phyloP scores from a whole-genome alignment of 805 yeast genomes.

The Candida sakaeoensis region DNA sequence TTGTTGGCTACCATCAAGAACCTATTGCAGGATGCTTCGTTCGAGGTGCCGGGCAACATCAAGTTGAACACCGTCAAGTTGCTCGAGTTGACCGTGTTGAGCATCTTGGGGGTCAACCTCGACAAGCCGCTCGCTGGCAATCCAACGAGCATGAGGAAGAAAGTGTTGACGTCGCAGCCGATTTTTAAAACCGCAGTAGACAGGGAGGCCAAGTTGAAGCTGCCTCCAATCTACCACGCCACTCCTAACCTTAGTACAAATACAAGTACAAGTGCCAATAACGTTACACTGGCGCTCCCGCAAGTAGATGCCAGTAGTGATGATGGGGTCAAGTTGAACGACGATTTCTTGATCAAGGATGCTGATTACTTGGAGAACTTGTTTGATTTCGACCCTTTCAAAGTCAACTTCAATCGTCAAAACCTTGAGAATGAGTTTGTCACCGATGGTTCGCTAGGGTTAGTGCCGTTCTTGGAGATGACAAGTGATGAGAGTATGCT shows the following conservation, averaged over 20 bases:
- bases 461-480: conserved; percentile 60
- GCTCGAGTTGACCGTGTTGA: conserved; percentile 56
- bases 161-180: conserved; percentile 14
- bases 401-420: conserved; percentile 24
- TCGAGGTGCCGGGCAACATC: conserved; percentile 58
- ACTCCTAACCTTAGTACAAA: no score
- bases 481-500: not conserved
- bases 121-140: conserved; percentile 14
- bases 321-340: no score
- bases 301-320: no score
- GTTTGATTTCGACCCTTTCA: conserved; percentile 38
- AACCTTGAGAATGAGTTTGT: conserved; percentile 51
- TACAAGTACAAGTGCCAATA: no score
- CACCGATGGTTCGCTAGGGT: conserved; percentile 78
- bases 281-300: no score
- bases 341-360: conserved; percentile 8
- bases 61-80: conserved; percentile 54
- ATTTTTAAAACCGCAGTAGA: conserved; percentile 22
- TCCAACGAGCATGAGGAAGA: conserved; percentile 14
- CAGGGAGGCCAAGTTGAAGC: conserved; percentile 15
- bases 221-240: not conserved
- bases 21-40: conserved; percentile 47
- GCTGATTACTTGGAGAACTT: conserved; percentile 13
- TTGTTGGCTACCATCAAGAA: conserved; percentile 48
- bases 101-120: conserved; percentile 54